Base-by-base conservation (phyloP, 805 yeast genomes). In the Saccharomycopsis malanga region DNA sequence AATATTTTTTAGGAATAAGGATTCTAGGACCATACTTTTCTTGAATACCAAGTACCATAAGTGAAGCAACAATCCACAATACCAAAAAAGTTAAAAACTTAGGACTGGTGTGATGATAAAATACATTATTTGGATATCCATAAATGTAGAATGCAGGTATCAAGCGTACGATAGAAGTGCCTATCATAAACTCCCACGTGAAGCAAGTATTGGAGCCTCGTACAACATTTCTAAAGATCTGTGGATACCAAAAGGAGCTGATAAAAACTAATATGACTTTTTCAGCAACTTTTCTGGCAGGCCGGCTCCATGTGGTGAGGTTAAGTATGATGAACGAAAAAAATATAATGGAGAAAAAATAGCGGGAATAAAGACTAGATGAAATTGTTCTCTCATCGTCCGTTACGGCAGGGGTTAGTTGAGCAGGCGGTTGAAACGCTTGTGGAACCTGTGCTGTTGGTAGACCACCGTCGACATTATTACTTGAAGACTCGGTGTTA, bases 181-280 rank as follows among this genome's bases (percentile, higher is more conserved):
- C 85, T 7, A 81, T 22, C n/a, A 87, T 74, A 56, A 84, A 89
- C 52, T 74, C 77, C 89, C 94, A 85, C 32, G 72, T 64, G 53
- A 87, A 77, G 2, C 84, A 77, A 46, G 76, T 70, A 47, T 87
- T 71, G 12, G 79, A 71, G 18, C 89, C 91, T 44, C 86, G 72
- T 24, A 80, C 61, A 2, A 81, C 76, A 59, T 87, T 87, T 60
- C 96, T 71, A 56, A 79, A 80, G 37, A 86, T 81, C 62, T 89
- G 98, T 1, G 97, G 96, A 14, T 85, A 55, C 96, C 96, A 88
- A 55, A 76, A 81, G 1, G 95, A 83, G 60, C 79, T 83, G 24
- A 82, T 56, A 1, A 71, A 42, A 1, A 79, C 50, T 7, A 82
- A 60, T 1, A 74, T 64, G 3, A 73, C 44, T 47, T 74, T 77